Evolutionary conservation across 78 protist species (phyloP).

Genomic region (Dictyostelium capitatum): DNA sequence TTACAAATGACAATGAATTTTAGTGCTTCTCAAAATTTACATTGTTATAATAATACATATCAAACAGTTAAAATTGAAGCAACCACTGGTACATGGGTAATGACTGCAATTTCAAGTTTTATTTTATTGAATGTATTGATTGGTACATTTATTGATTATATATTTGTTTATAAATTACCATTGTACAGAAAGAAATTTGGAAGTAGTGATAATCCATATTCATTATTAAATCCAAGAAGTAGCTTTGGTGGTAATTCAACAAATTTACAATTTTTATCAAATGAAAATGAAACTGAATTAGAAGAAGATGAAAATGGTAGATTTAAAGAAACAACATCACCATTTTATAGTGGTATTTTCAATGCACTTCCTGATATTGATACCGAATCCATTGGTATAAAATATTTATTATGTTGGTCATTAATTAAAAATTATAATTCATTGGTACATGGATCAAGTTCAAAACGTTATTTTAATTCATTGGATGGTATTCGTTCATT

Average conservation of each 20-base stretch:
- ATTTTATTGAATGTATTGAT: neutral
- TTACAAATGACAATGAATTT: neutral
- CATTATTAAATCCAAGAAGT: neutral
- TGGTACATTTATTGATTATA: slow-evolving; percentile 36
- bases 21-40: neutral
- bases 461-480: slow-evolving; percentile 22
- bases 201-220: neutral
- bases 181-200: neutral
- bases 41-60: neutral
- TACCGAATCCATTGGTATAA: neutral
- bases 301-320: neutral
- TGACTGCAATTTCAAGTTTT: neutral
- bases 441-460: neutral
- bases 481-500: slow-evolving; percentile 53
- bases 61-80: neutral
- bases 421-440: slow-evolving; percentile 27
- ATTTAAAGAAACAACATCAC: neutral
- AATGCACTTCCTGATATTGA: neutral
- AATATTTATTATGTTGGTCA: slow-evolving; percentile 24
- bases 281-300: no score
- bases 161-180: neutral
- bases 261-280: neutral
- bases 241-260: neutral
- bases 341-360: neutral
- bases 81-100: neutral